phyloP scores from a whole-genome alignment of 1,139 yeast species.

The Blastobotrys raffinosifermentans region DNA sequence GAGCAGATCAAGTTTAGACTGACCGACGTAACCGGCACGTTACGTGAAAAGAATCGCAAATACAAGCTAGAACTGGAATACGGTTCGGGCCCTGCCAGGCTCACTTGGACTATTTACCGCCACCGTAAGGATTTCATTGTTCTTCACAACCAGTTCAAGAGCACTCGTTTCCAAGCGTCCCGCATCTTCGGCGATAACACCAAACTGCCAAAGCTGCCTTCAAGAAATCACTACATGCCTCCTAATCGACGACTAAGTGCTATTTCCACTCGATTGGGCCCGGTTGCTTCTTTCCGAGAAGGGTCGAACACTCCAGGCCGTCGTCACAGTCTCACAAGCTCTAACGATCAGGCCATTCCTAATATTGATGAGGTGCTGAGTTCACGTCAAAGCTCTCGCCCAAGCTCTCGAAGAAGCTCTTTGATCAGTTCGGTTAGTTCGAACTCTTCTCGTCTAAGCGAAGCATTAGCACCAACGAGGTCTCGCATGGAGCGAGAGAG shows the following conservation, averaged over 20 bases:
- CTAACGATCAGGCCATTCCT: neutral
- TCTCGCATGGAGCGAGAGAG: constrained; percentile 7
- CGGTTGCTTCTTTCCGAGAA: neutral
- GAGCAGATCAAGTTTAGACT: constrained; percentile 66
- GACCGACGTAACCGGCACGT: constrained; percentile 43
- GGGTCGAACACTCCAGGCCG: neutral
- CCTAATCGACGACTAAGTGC: neutral
- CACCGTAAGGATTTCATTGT: constrained; percentile 64
- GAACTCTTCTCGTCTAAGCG: neutral
- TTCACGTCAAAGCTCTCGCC: no score
- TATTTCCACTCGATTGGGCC: neutral
- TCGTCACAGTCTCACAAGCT: neutral
- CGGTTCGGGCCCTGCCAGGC: constrained; percentile 75
- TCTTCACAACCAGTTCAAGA: constrained; percentile 62
- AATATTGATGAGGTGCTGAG: neutral
- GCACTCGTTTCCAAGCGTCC: constrained; percentile 40
- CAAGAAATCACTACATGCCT: constrained; percentile 13
- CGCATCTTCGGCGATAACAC: constrained; percentile 13
- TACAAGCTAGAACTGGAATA: constrained; percentile 73
- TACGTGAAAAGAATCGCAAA: constrained; percentile 44
- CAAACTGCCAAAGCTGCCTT: constrained; percentile 31
- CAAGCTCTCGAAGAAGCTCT: neutral
- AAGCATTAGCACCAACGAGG: constrained; percentile 7
- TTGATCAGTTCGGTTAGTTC: neutral
- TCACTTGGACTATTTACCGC: constrained; percentile 75